These are phyloP conservation scores for Mycotypha africana DNA, from an alignment of 371 early-diverging fungal genomes.

Conservation along the genomic window DNA sequence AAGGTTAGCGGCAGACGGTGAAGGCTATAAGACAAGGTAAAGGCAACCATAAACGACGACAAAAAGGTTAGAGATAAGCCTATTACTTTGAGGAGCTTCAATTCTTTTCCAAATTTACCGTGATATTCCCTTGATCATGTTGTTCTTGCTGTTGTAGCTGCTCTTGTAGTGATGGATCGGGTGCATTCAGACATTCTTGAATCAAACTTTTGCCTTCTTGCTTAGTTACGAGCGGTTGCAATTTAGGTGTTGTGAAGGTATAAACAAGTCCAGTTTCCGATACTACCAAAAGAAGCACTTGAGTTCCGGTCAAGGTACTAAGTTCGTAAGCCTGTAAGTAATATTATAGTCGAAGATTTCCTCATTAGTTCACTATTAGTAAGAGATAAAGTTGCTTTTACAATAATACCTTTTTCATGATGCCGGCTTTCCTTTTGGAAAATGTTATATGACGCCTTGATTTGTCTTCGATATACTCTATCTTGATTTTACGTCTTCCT, in stretches of 20 bases:
- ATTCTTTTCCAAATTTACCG: no score
- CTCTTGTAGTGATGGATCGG: conserved; percentile 34
- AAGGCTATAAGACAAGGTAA: no score
- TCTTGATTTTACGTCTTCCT: no score
- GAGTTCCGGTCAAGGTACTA: conserved; percentile 89
- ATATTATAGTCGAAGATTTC: neutral
- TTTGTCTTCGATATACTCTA: conserved; percentile 89
- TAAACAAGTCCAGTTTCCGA: conserved; percentile 95
- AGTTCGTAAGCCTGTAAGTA: conserved; percentile 80
- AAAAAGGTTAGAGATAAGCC: no score
- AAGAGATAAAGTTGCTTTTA: no score
- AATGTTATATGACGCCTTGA: conserved; percentile 90
- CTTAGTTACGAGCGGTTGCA: conserved; percentile 89
- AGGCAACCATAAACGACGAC: no score
- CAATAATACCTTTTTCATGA: conserved; percentile 84
- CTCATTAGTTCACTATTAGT: no score
- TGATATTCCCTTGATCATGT: no score
- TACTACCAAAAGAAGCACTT: conserved; percentile 89
- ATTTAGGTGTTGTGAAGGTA: conserved; percentile 92
- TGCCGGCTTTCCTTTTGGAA: conserved; percentile 94
- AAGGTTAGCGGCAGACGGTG: no score
- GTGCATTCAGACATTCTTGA: conserved; percentile 84
- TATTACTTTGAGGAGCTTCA: no score
- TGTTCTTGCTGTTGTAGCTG: neutral
- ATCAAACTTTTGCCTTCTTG: conserved; percentile 87